Base-by-base conservation (phyloP, 2,329 filamentous ascomycete species). In the Sarocladium strictum region DNA sequence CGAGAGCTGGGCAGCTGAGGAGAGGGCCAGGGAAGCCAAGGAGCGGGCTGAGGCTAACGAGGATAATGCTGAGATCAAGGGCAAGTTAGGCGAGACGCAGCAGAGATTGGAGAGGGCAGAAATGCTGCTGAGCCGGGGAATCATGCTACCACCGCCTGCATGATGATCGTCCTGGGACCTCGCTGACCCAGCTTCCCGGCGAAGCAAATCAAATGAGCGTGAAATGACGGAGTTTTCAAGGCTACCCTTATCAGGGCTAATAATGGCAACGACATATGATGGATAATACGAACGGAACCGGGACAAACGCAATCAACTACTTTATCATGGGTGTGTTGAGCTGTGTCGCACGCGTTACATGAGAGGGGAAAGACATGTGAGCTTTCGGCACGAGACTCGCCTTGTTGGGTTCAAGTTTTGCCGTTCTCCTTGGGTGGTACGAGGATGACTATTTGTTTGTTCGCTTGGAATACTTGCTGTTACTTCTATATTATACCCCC, bases 81-180 rank as follows among this genome's bases (percentile, higher is more conserved):
- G 62, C 9, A 64, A 64, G 2, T 58, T 73, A 45, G 63, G 60
- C 47, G 66, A 71, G 45, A 72, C 65, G 56, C 66, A 69, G 51
- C 70, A 71, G 38, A 66, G 75, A 52, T 57, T 78, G 26, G 62
- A 65, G 38, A 65, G 74, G 27, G 75, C 76, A 1, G 66, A 70
- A 27, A 66, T 63, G 54, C 60, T 78, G 52, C 63, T 76, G 37
- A 60, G 62, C 27, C 62, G 65, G 41, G 62, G 63, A 24, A 24
- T 49, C 26, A n/a, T 49, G 23, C 17, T 49, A 24, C 43, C 23
- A 27, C 43, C 43, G n/a, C n/a, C n/a, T 4, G 24, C n/a, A 3
- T 19, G n/a, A 3, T 49, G 43, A 49, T 4, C 23, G 9, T 15
- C 9, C 40, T 17, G 7, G 15, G 12, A 38, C 9, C 35, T n/a